Evolutionary conservation across 2,329 filamentous ascomycete genomes (phyloP).

Genomic region (Aspergillus sp.): DNA sequence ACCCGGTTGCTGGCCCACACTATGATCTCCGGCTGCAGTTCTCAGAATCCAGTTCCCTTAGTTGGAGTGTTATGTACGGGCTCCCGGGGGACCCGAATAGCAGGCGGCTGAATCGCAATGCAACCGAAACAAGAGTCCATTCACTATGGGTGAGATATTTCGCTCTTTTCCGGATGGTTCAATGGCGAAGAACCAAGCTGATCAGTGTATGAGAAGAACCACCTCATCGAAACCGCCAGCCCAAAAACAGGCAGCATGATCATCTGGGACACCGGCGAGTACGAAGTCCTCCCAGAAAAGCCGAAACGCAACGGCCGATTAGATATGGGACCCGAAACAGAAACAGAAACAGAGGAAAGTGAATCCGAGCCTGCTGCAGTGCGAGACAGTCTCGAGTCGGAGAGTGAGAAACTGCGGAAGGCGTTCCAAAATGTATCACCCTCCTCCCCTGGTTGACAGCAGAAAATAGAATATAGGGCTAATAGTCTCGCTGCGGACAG

Average conservation of each 20-base stretch:
- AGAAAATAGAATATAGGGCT: not conserved
- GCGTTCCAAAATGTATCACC: conserved; percentile 50
- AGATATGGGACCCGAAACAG: conserved; percentile 34
- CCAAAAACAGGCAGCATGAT: conserved; percentile 56
- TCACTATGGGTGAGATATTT: conserved; percentile 53
- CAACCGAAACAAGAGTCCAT: conserved; percentile 62
- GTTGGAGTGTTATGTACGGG: conserved; percentile 65
- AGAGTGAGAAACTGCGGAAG: conserved; percentile 48
- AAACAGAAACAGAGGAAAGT: conserved; percentile 26
- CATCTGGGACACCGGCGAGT: conserved; percentile 64
- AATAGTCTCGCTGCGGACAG: conserved; percentile 13
- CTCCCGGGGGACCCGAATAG: conserved; percentile 60
- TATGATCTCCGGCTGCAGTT: conserved; percentile 72
- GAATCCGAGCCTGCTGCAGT: not conserved
- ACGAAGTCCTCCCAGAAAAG: conserved; percentile 52
- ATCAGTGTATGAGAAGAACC: conserved; percentile 46
- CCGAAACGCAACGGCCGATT: conserved; percentile 18
- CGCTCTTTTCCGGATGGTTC: not conserved
- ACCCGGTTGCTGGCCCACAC: conserved; percentile 66
- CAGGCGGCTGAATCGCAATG: conserved; percentile 55
- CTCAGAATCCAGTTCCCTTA: conserved; percentile 64
- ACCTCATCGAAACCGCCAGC: conserved; percentile 61
- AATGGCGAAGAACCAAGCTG: not conserved
- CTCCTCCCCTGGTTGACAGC: not conserved
- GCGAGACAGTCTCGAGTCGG: conserved; percentile 14